These are phyloP conservation scores for Hanseniaspora clermontiae DNA, from an alignment of 805 yeast species.

Conservation along the genomic window DNA sequence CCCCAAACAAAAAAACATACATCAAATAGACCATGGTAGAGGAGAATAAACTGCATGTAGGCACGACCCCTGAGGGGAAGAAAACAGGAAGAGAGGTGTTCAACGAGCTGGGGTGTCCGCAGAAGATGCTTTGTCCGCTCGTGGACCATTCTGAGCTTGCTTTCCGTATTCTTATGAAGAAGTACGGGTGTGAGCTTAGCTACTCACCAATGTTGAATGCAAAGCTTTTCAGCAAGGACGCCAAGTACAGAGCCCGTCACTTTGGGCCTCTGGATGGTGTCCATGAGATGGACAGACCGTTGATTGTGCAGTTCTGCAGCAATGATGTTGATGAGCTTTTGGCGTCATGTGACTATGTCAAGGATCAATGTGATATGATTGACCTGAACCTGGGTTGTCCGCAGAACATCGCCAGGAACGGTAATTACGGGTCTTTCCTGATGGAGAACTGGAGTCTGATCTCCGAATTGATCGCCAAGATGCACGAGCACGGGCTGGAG, in stretches of 20 bases:
- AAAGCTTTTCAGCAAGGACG: constrained; percentile 69
- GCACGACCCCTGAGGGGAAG: neutral
- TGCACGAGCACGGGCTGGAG: constrained; percentile 36
- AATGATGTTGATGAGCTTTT: constrained; percentile 80
- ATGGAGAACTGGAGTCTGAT: constrained; percentile 96
- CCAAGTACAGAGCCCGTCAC: constrained; percentile 62
- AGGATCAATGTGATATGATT: constrained; percentile 83
- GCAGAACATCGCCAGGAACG: constrained; percentile 90
- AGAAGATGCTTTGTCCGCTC: constrained; percentile 92
- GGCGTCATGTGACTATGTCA: constrained; percentile 69
- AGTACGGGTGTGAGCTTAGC: constrained; percentile 84
- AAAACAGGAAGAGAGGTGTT: constrained; percentile 54
- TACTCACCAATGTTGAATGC: constrained; percentile 98
- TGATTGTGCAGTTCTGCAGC: constrained; percentile 91
- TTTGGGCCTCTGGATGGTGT: constrained; percentile 72
- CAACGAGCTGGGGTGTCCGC: constrained; percentile 59
- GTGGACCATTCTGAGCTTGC: constrained; percentile 95
- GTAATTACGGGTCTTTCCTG: constrained; percentile 86
- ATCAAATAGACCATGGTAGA: neutral
- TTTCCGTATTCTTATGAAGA: constrained; percentile 78
- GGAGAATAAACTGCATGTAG: neutral
- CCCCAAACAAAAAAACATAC: neutral
- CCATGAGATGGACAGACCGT: constrained; percentile 49
- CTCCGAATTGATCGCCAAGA: constrained; percentile 50
- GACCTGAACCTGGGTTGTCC: constrained; percentile 96